phyloP scores from a whole-genome alignment of 495 filamentous ascomycete genomes.

The Annulohypoxylon maeteangense region DNA sequence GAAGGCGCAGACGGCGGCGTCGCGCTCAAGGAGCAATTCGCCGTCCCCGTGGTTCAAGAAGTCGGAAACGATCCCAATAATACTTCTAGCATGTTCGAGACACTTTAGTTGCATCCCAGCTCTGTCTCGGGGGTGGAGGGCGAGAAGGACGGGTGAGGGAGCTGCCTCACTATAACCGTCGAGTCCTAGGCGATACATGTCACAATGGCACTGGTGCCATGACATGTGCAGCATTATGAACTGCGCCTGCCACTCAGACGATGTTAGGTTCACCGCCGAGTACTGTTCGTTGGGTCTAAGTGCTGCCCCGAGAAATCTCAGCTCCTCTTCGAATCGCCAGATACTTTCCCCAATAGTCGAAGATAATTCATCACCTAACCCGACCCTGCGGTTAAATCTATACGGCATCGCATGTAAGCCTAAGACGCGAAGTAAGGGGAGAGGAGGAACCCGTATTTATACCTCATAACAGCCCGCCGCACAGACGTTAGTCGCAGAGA shows the following conservation, averaged over 20 bases:
- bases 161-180: conserved; percentile 46
- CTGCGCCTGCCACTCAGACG: conserved; percentile 36
- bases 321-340: conserved; percentile 35
- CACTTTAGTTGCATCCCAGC: conserved; percentile 39
- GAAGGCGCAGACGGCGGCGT: conserved; percentile 46
- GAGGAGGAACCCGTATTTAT: neutral
- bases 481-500: conserved; percentile 41
- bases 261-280: conserved; percentile 29
- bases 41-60: conserved; percentile 30
- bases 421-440: neutral
- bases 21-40: conserved; percentile 38
- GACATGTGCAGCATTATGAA: conserved; percentile 46
- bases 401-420: conserved; percentile 11
- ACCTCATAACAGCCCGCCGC: conserved; percentile 45
- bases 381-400: conserved; percentile 42
- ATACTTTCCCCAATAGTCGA: conserved; percentile 35
- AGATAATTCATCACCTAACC: conserved; percentile 38
- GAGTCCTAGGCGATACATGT: conserved; percentile 46
- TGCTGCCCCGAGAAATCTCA: conserved; percentile 18
- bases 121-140: conserved; percentile 34
- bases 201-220: conserved; percentile 48
- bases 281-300: conserved; percentile 33
- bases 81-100: conserved; percentile 45
- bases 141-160: conserved; percentile 37
- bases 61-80: conserved; percentile 43